Percentiles rank a stretch among this genome's conserved stretches.
These are phyloP conservation scores for Asclepias syriaca DNA, from an alignment of 257 asterid genomes.

Conservation along the genomic window DNA sequence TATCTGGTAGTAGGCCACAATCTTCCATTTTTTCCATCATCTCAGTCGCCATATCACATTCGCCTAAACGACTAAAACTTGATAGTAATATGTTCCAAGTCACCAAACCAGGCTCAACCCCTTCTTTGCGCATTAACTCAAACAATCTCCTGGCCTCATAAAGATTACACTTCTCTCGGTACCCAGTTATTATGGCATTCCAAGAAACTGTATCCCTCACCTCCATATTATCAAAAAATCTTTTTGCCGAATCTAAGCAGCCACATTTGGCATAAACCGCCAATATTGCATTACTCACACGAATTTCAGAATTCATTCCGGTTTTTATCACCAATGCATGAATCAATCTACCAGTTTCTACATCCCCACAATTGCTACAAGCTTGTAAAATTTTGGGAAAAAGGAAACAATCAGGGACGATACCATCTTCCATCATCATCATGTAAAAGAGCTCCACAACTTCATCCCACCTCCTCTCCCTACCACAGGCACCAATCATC, in stretches of 20 bases:
- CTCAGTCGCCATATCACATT: conserved; percentile 49
- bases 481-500: conserved; percentile 68
- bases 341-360: conserved; percentile 57
- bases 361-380: conserved; percentile 55
- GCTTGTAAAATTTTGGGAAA: conserved; percentile 76
- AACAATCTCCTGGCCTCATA: conserved; percentile 46
- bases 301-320: conserved; percentile 39
- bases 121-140: conserved; percentile 43
- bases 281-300: conserved; percentile 60
- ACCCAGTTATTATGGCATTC: conserved; percentile 68
- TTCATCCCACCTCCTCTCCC: conserved; percentile 61
- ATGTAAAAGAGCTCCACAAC: conserved; percentile 54
- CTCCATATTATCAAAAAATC: conserved; percentile 44
- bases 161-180: conserved; percentile 45
- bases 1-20: conserved; percentile 51
- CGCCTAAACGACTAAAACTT: conserved; percentile 53
- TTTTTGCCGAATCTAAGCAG: conserved; percentile 43
- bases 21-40: conserved; percentile 62
- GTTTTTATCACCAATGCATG: conserved; percentile 48
- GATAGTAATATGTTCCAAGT: conserved; percentile 72
- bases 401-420: conserved; percentile 57
- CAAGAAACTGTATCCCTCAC: conserved; percentile 60
- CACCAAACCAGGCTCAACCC: conserved; percentile 51
- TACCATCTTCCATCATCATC: conserved; percentile 52
- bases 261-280: conserved; percentile 72